Conservation (phyloP, 2,329 filamentous ascomycete species). For the Fusarium sp. region DNA sequence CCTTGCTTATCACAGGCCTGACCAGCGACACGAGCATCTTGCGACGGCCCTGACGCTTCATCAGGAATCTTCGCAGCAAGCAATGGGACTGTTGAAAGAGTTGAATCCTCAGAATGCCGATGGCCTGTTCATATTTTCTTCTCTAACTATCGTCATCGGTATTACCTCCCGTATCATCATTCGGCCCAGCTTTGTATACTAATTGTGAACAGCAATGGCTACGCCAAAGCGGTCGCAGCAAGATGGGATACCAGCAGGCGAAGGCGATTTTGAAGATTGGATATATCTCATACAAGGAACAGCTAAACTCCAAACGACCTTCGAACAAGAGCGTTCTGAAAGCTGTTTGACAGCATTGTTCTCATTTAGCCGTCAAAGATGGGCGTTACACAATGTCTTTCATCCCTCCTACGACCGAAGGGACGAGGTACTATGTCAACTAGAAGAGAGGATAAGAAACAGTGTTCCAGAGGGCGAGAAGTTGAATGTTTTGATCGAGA, state of each 20-base stretch:
- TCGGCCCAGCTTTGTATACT: background rate
- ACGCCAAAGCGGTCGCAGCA: background rate
- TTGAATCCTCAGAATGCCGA: background rate
- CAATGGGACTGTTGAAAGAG: background rate
- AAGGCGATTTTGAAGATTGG: background rate
- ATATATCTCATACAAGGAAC: background rate
- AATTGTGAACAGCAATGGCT: background rate
- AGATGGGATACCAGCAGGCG: background rate
- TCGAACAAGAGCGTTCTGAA: background rate
- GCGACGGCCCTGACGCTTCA: background rate
- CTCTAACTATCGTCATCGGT: background rate
- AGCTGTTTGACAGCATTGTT: background rate
- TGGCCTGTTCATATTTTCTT: background rate
- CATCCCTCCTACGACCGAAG: background rate
- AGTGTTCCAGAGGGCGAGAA: background rate
- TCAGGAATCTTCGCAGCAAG: background rate
- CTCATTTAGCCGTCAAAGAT: background rate
- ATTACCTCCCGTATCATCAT: accelerated
- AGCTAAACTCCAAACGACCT: background rate
- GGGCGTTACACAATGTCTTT: background rate
- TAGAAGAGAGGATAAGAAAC: background rate
- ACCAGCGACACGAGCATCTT: background rate
- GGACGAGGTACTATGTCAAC: background rate
- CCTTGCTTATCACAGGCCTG: background rate
- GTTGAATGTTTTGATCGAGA: background rate